Evolutionary conservation across 192 early-diverging fungal species (phyloP).

Genomic region (Kappamyces sp.): DNA sequence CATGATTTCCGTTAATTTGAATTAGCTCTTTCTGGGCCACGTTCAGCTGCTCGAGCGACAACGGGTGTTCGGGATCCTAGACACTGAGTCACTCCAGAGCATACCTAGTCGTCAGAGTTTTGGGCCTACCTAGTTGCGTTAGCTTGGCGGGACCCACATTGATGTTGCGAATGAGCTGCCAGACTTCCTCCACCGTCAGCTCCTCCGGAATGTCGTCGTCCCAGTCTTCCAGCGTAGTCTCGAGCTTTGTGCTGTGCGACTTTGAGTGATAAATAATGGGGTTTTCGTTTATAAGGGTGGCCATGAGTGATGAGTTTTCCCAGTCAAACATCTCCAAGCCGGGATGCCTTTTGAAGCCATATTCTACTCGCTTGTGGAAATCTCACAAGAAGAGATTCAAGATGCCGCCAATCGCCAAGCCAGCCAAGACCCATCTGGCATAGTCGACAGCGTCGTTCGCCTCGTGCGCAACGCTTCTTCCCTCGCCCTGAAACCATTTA

Average conservation of each 20-base stretch:
- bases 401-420: no score
- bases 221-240: conserved; percentile 15
- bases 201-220: conserved; percentile 68
- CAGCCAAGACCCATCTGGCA: no score
- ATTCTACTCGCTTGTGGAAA: no score
- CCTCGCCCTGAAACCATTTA: conserved; percentile 5
- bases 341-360: no score
- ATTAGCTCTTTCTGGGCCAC: conserved; percentile 86
- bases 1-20: conserved; percentile 54
- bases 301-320: no score
- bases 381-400: no score
- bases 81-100: not conserved
- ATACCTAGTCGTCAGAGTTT: not conserved
- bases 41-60: conserved; percentile 95
- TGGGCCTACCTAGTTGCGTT: not conserved
- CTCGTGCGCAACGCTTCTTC: conserved; percentile 8
- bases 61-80: conserved; percentile 93
- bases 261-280: conserved; percentile 82
- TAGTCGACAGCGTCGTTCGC: not conserved
- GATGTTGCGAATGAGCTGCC: conserved; percentile 35
- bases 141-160: conserved; percentile 25
- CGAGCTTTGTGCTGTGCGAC: no score
- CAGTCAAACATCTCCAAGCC: no score
- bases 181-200: conserved; percentile 85
- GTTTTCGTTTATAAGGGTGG: conserved; percentile 56